A percentile compares a stretch with the other conserved stretches of the same genome.
Conservation (phyloP, 176 grass and related monocot species). For the Tillandsia leiboldiana region DNA sequence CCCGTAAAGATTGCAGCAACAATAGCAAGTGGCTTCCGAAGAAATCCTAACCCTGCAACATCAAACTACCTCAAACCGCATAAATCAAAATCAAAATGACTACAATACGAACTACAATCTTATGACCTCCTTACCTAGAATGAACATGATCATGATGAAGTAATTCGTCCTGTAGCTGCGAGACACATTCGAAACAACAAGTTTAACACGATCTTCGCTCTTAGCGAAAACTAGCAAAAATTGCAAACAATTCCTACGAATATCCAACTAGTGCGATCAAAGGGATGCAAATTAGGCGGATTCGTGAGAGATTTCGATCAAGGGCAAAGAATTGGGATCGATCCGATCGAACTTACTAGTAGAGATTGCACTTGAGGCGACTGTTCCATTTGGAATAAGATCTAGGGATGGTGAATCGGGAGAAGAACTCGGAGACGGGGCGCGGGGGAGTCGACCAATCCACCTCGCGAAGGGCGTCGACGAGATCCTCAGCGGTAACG, state of each 20-base stretch:
- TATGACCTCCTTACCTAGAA: slow-evolving; percentile 15
- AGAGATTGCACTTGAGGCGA: slow-evolving; percentile 99
- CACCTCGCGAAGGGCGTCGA: slow-evolving; percentile 91
- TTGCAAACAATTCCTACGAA: neutral
- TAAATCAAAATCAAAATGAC: slow-evolving; percentile 9
- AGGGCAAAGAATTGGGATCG: neutral
- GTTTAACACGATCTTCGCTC: neutral
- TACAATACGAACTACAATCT: neutral
- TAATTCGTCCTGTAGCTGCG: slow-evolving; percentile 77
- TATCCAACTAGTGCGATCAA: neutral
- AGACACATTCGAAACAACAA: slow-evolving; percentile 7
- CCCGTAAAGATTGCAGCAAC: slow-evolving; percentile 77
- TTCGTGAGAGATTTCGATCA: neutral
- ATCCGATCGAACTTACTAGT: slow-evolving; percentile 60
- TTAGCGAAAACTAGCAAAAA: neutral
- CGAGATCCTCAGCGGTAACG: slow-evolving; percentile 93
- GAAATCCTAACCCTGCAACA: slow-evolving; percentile 60
- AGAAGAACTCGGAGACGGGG: slow-evolving; percentile 90
- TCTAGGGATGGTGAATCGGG: slow-evolving; percentile 86
- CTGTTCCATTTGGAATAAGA: slow-evolving; percentile 99
- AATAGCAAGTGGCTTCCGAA: slow-evolving; percentile 83
- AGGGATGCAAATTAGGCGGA: neutral
- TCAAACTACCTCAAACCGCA: slow-evolving; percentile 5
- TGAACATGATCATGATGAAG: slow-evolving; percentile 9
- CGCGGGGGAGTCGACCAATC: slow-evolving; percentile 95